A percentile compares a stretch with the other conserved stretches of the same genome.
These are phyloP conservation scores for Fonsecaea pedrosoi DNA, from an alignment of 2,329 filamentous ascomycete species.

Conservation along the genomic window DNA sequence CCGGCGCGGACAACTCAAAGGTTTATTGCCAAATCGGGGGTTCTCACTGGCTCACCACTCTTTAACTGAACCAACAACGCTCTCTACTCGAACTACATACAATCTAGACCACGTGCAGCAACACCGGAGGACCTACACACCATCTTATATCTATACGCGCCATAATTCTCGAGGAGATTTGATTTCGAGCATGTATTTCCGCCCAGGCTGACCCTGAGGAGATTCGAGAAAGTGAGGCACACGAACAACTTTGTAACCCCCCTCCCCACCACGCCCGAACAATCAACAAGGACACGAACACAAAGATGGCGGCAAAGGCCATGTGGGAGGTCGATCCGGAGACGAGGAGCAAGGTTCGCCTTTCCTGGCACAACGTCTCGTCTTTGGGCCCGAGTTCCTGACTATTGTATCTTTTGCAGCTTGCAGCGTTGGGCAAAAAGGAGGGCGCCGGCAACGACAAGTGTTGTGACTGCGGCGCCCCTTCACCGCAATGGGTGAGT, in stretches of 20 bases:
- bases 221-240: constrained; percentile 20
- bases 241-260: constrained; percentile 15
- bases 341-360: constrained; percentile 84
- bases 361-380: not conserved
- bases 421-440: constrained; percentile 86
- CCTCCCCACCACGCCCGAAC: constrained; percentile 11
- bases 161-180: not conserved
- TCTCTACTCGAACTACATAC: not conserved
- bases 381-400: constrained; percentile 1
- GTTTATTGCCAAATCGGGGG: constrained; percentile 5
- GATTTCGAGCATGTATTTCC: constrained; percentile 15
- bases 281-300: constrained; percentile 11
- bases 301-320: constrained; percentile 42
- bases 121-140: not conserved
- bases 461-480: constrained; percentile 95
- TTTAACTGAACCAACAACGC: constrained; percentile 19
- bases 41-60: constrained; percentile 2
- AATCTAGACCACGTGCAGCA: not conserved
- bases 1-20: not conserved
- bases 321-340: constrained; percentile 99
- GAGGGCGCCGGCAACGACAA: constrained; percentile 76
- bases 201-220: not conserved
- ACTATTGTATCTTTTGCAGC: constrained; percentile 57
- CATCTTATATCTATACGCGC: not conserved
- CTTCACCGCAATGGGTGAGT: constrained; percentile 94